phyloP scores from a whole-genome alignment of 768 basidiomycete species.

The Tulasnella sp. region DNA sequence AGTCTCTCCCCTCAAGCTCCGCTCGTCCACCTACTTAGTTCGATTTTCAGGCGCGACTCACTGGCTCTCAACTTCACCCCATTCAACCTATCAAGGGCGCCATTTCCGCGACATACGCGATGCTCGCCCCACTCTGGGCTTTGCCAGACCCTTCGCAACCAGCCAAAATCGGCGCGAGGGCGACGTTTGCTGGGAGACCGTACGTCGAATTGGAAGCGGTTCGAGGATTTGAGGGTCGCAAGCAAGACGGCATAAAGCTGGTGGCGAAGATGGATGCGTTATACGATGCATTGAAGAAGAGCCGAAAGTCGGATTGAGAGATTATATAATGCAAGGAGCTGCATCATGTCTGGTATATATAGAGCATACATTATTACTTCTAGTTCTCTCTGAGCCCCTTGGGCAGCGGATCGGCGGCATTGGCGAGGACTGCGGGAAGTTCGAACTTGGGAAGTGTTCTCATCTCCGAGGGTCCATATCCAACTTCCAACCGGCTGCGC shows the following conservation, averaged over 20 bases:
- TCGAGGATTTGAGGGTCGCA: neutral
- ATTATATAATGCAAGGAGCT: neutral
- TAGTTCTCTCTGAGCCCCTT: neutral
- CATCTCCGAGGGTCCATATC: constrained; percentile 58
- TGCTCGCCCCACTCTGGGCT: constrained; percentile 54
- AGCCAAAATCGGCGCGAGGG: constrained; percentile 20
- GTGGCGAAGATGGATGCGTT: constrained; percentile 24
- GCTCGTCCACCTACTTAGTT: neutral
- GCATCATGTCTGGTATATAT: neutral
- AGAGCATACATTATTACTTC: neutral
- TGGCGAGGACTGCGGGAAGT: constrained; percentile 36
- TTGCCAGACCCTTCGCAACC: constrained; percentile 40
- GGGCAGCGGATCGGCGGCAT: neutral
- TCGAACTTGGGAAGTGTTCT: constrained; percentile 74
- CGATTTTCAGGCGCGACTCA: constrained; percentile 54
- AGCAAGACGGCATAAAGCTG: neutral
- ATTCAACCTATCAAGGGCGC: constrained; percentile 63
- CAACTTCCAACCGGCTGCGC: constrained; percentile 59
- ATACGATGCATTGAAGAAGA: constrained; percentile 1
- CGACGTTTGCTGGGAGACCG: constrained; percentile 1
- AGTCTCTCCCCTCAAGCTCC: neutral
- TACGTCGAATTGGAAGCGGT: constrained; percentile 15
- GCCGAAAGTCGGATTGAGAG: neutral
- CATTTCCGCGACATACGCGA: constrained; percentile 61
- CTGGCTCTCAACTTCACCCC: constrained; percentile 65